These are phyloP conservation scores for Colletotrichum magnum DNA, from an alignment of 2,329 filamentous ascomycete species.

Conservation along the genomic window DNA sequence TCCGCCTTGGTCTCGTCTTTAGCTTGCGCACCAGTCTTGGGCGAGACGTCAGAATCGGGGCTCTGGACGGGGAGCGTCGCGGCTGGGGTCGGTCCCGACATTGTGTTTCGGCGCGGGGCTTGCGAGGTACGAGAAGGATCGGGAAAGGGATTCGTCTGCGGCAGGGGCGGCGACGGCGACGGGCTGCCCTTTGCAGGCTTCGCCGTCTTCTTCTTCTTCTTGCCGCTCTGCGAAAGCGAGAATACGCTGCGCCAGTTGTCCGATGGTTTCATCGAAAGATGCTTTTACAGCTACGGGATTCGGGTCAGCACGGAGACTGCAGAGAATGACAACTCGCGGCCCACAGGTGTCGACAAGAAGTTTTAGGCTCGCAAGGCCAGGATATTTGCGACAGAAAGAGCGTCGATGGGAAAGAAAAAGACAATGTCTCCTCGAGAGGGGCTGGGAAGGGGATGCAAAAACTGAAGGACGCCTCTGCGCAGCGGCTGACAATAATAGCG, in stretches of 20 bases:
- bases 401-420: neutral
- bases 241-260: conserved; percentile 40
- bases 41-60: conserved; percentile 61
- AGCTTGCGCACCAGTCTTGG: conserved; percentile 50
- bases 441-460: neutral
- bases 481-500: neutral
- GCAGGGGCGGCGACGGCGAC: conserved; percentile 15
- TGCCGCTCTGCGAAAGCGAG: conserved; percentile 34
- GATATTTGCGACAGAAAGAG: neutral
- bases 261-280: conserved; percentile 30
- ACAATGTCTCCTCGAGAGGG: neutral
- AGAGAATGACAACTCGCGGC: conserved; percentile 10
- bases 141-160: conserved; percentile 17
- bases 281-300: conserved; percentile 15
- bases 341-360: neutral
- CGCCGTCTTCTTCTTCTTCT: conserved; percentile 31
- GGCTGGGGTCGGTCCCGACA: conserved; percentile 38
- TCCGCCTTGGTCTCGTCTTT: conserved; percentile 43
- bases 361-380: neutral
- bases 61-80: conserved; percentile 49
- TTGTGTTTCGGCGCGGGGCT: conserved; percentile 29
- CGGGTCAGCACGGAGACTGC: conserved; percentile 30
- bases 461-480: conserved; percentile 8
- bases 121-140: conserved; percentile 14
- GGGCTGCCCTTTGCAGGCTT: conserved; percentile 25